Conservation (phyloP, 108 stramenopile species). For the Mediolabrus comicus region DNA sequence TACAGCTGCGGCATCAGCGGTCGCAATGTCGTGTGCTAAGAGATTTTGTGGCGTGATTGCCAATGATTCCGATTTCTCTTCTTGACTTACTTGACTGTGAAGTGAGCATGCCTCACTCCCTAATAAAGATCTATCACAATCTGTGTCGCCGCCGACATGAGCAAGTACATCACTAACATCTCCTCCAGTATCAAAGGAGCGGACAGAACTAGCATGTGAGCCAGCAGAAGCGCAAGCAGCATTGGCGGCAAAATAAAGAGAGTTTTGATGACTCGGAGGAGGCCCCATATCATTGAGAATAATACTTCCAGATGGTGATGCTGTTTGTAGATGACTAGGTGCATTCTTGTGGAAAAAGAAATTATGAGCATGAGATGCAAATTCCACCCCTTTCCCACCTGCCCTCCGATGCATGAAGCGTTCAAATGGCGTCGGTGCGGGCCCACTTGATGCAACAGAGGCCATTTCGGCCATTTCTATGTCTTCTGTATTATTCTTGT, state of each 20-base stretch:
- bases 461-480: constrained; percentile 10
- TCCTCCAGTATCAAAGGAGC: constrained; percentile 10
- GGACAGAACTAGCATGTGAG: constrained; percentile 6
- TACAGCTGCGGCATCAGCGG: neutral
- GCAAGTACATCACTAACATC: constrained; percentile 21
- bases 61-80: constrained; percentile 4
- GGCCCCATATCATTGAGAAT: constrained; percentile 22
- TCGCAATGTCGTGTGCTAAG: neutral
- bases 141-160: constrained; percentile 1
- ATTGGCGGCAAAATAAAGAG: constrained; percentile 12
- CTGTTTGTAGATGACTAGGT: neutral
- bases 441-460: constrained; percentile 8
- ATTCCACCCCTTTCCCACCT: constrained; percentile 4
- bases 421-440: neutral
- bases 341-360: neutral
- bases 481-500: neutral
- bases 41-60: constrained; percentile 4
- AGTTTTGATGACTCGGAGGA: neutral
- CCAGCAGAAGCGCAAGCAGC: constrained; percentile 12
- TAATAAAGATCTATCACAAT: constrained; percentile 12
- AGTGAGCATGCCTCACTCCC: constrained; percentile 11
- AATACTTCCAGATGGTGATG: neutral
- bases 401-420: neutral
- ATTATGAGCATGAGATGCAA: neutral
- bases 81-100: constrained; percentile 13